phyloP scores from a whole-genome alignment of 2,329 filamentous ascomycete genomes.

The Aspergillus quadrilineatus region DNA sequence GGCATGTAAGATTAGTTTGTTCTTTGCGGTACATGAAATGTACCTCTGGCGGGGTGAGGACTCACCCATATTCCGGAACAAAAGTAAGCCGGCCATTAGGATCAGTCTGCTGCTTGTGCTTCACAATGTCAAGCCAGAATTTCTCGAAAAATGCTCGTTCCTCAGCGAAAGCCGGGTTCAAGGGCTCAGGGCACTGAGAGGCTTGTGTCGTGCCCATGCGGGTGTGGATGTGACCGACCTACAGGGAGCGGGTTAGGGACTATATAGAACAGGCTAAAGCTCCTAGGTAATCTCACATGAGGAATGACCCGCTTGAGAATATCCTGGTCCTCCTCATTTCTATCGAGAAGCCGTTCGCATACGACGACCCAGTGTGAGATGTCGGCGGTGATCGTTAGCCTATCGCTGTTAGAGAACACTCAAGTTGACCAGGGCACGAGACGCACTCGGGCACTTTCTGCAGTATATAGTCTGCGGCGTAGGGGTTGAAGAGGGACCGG shows the following conservation, averaged over 20 bases:
- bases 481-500: conserved; percentile 34
- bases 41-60: background rate
- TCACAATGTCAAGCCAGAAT: conserved; percentile 20
- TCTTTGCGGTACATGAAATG: too few species aligned
- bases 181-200: conserved; percentile 39
- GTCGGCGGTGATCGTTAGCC: conserved; percentile 24
- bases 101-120: conserved; percentile 3
- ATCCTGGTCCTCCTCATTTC: conserved; percentile 19
- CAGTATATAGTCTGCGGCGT: conserved; percentile 29
- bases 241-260: background rate
- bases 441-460: conserved; percentile 31
- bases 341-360: conserved; percentile 22
- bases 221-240: conserved; percentile 39
- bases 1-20: too few species aligned
- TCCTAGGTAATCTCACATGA: conserved; percentile 23
- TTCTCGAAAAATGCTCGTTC: conserved; percentile 36
- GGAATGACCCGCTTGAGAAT: conserved; percentile 28
- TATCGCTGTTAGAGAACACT: background rate
- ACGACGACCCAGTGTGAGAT: conserved; percentile 27
- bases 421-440: too few species aligned
- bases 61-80: conserved; percentile 18
- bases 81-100: conserved; percentile 8
- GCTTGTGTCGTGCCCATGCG: conserved; percentile 40
- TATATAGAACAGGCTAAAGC: background rate
- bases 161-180: conserved; percentile 27